Evolutionary conservation across 1,139 yeast genomes (phyloP).

Genomic region (Lodderomyces jiufengensis): DNA sequence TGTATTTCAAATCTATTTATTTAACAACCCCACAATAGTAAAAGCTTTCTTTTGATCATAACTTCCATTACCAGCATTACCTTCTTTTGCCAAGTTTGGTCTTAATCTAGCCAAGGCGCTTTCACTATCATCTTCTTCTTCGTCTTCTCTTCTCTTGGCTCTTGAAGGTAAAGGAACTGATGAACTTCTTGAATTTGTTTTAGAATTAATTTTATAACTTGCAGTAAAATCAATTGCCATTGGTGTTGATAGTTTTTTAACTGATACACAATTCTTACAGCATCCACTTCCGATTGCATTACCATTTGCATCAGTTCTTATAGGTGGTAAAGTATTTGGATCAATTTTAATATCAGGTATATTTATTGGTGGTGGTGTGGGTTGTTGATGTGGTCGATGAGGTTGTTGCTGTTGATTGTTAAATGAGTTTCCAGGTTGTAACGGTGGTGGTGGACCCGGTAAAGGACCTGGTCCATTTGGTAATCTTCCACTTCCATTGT

Average conservation of each 20-base stretch:
- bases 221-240: slow-evolving; percentile 33
- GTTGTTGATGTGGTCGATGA: slow-evolving; percentile 1
- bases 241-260: slow-evolving; percentile 14
- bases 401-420: slow-evolving; percentile 6
- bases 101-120: neutral
- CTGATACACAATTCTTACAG: slow-evolving; percentile 8
- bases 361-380: slow-evolving; percentile 8
- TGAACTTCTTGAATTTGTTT: slow-evolving; percentile 8
- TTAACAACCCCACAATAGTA: slow-evolving; percentile 39
- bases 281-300: slow-evolving; percentile 9
- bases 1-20: slow-evolving; percentile 14
- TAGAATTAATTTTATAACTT: slow-evolving; percentile 7
- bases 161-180: no score
- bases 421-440: slow-evolving; percentile 1
- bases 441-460: slow-evolving; percentile 41
- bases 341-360: neutral
- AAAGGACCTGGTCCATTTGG: slow-evolving; percentile 48
- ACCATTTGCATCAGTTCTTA: slow-evolving; percentile 3
- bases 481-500: slow-evolving; percentile 33
- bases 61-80: slow-evolving; percentile 4
- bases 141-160: slow-evolving; percentile 1
- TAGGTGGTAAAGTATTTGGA: slow-evolving; percentile 13
- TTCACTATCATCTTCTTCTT: slow-evolving; percentile 3
- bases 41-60: slow-evolving; percentile 13
- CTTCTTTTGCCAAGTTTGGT: neutral